A percentile compares a stretch with the other conserved stretches of the same genome.
phyloP scores from a whole-genome alignment of 495 filamentous ascomycete species.

The Tuber borchii region DNA sequence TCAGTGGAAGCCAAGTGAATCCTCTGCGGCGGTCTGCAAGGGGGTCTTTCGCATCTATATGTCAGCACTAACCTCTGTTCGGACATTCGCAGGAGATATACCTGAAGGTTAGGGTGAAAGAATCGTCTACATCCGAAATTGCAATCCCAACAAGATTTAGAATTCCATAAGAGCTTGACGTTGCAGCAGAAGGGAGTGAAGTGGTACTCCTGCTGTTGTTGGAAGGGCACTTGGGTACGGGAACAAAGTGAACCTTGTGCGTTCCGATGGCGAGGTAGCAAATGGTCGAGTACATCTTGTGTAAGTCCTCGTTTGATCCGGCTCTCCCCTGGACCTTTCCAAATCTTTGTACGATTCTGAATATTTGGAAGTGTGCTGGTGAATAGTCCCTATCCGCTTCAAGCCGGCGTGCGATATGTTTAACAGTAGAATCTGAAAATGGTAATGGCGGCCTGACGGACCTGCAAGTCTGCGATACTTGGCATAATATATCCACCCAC shows the following conservation, averaged over 20 bases:
- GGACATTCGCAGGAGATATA: slow-evolving; percentile 43
- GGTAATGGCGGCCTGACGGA: slow-evolving; percentile 43
- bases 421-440: slow-evolving; percentile 54
- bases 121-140: slow-evolving; percentile 69
- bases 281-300: slow-evolving; percentile 62
- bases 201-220: slow-evolving; percentile 48
- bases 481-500: slow-evolving; percentile 38
- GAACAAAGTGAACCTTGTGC: slow-evolving; percentile 74
- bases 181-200: slow-evolving; percentile 49
- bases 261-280: slow-evolving; percentile 83
- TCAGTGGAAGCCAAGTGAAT: slow-evolving; percentile 74
- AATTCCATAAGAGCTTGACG: slow-evolving; percentile 59
- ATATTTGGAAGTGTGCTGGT: slow-evolving; percentile 66
- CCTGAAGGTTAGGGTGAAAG: slow-evolving; percentile 78
- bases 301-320: slow-evolving; percentile 69
- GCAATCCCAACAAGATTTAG: slow-evolving; percentile 64
- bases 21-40: slow-evolving; percentile 56
- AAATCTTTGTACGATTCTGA: slow-evolving; percentile 70
- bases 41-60: slow-evolving; percentile 50
- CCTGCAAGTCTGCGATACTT: slow-evolving; percentile 30
- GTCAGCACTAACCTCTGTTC: slow-evolving; percentile 21
- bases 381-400: slow-evolving; percentile 65
- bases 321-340: slow-evolving; percentile 48
- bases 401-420: slow-evolving; percentile 60
- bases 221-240: slow-evolving; percentile 55